phyloP scores from a whole-genome alignment of 352 stramenopile genomes.

The Paralagenidium karlingii region DNA sequence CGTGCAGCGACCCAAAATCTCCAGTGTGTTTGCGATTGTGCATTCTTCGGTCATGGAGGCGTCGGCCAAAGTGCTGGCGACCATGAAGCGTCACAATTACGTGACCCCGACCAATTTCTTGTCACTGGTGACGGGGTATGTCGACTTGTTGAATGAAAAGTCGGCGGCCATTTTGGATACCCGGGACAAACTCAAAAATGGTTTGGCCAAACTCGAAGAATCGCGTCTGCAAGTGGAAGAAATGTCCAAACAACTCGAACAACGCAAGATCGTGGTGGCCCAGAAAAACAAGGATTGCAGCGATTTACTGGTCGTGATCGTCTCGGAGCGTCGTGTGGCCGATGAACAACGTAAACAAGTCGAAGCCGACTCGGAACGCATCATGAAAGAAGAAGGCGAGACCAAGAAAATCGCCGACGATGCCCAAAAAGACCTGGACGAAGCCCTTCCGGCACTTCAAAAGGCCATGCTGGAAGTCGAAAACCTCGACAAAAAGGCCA shows the following conservation, averaged over 20 bases:
- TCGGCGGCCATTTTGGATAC: slow-evolving; percentile 57
- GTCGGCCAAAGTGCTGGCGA: slow-evolving; percentile 69
- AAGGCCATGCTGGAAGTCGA: slow-evolving; percentile 90
- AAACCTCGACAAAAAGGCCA: slow-evolving; percentile 91
- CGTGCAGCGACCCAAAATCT: slow-evolving; percentile 68
- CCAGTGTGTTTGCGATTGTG: slow-evolving; percentile 80
- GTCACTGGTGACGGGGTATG: slow-evolving; percentile 87
- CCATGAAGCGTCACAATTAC: slow-evolving; percentile 91
- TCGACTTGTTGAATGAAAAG: slow-evolving; percentile 69
- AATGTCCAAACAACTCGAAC: slow-evolving; percentile 76
- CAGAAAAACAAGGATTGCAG: slow-evolving; percentile 92
- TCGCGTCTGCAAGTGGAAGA: slow-evolving; percentile 71
- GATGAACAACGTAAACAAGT: slow-evolving; percentile 92
- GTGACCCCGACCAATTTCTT: slow-evolving; percentile 91
- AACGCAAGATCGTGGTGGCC: slow-evolving; percentile 84
- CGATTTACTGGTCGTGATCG: slow-evolving; percentile 90
- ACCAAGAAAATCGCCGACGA: slow-evolving; percentile 92
- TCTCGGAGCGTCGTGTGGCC: slow-evolving; percentile 86
- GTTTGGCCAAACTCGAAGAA: slow-evolving; percentile 72
- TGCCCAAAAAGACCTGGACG: slow-evolving; percentile 89
- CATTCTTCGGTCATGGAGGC: slow-evolving; percentile 80
- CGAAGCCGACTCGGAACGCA: slow-evolving; percentile 87
- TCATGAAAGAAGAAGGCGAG: slow-evolving; percentile 84
- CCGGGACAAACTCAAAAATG: slow-evolving; percentile 73
- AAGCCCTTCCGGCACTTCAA: slow-evolving; percentile 88